A percentile compares a stretch with the other conserved stretches of the same genome.
Evolutionary conservation across 495 filamentous ascomycete genomes (phyloP).

Genomic region (Jackrogersella minutella): DNA sequence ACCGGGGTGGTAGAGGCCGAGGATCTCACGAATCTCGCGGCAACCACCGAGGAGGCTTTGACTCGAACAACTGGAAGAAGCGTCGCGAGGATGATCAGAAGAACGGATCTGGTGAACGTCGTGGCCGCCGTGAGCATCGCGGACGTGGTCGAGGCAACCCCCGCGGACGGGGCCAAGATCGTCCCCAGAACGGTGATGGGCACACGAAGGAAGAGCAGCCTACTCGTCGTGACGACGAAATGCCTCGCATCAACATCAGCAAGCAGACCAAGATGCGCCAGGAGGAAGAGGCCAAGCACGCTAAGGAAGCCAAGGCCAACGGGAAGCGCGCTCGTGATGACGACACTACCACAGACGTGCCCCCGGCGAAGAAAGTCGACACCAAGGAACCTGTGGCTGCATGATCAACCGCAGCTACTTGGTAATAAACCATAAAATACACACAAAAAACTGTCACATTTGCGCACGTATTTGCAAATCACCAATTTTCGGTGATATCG

Average conservation of each 20-base stretch:
- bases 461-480: not conserved
- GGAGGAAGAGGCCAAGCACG: constrained; percentile 24
- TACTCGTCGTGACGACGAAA: constrained; percentile 39
- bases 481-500: not conserved
- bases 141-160: constrained; percentile 47
- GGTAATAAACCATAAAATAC: no score
- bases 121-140: constrained; percentile 43
- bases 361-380: constrained; percentile 61
- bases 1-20: constrained; percentile 48
- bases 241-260: constrained; percentile 46
- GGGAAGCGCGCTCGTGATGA: constrained; percentile 57
- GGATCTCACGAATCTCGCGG: constrained; percentile 27
- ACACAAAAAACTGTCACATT: no score
- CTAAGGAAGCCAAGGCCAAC: constrained; percentile 34
- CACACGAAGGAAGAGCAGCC: constrained; percentile 45
- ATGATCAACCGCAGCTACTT: constrained; percentile 3
- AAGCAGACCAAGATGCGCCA: constrained; percentile 42
- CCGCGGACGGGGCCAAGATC: constrained; percentile 49
- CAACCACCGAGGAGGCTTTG: constrained; percentile 44
- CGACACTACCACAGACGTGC: constrained; percentile 43
- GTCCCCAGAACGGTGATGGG: constrained; percentile 47
- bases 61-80: constrained; percentile 73
- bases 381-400: constrained; percentile 47
- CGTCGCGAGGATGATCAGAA: constrained; percentile 71
- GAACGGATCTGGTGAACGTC: constrained; percentile 62